Base-by-base conservation (phyloP, 768 basidiomycete genomes). In the Termitomyces sp. region DNA sequence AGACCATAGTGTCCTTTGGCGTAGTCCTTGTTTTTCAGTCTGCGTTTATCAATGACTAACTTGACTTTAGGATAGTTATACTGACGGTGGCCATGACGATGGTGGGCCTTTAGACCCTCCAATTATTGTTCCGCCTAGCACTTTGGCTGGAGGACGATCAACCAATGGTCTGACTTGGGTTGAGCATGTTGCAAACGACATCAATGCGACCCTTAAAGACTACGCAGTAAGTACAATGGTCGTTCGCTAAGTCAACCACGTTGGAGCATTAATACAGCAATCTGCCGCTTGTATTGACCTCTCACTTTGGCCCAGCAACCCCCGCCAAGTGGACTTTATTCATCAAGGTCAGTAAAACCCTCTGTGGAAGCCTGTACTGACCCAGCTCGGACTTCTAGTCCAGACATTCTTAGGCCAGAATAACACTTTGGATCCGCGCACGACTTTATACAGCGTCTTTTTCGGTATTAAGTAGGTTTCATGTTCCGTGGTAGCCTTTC, bases 111-210 rank as follows among this genome's bases (percentile, higher is more conserved):
- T 81, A 16, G 69, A 72, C 2, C 78, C 82, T 1, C 73, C 82
- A 0, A 71, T 83, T 4, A 47, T 82, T 5, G 69, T 71, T 13
- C 77, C 75, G 8, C 78, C 80, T 0, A 71, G 72, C 55, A 66
- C 76, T 0, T 69, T 75, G 30, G 82, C 82, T 0, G 83, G 82
- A 0, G 79, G 77, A 16, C 74, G 83, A 14, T 82, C 78, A 3
- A 79, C 79, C 2, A 81, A 84, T 62, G 83, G 82, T 6, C 67
- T 70, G 16, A 70, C 82, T 18, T 84, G 83, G 83, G 67, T 79
- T 6, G 81, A 84, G 59, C 57, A 77, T 46, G 72, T 84, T 10
- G 76, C 81, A 0, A 72, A 74, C 52, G 73, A 74, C 40, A 67
- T 77, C 20, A 67, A 71, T 1, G 79, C 80, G 4, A 75, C 62